A percentile compares a stretch with the other conserved stretches of the same genome.
These are phyloP conservation scores for Zoysia matrella DNA, from an alignment of 202 grass and related monocot species.

Conservation along the genomic window DNA sequence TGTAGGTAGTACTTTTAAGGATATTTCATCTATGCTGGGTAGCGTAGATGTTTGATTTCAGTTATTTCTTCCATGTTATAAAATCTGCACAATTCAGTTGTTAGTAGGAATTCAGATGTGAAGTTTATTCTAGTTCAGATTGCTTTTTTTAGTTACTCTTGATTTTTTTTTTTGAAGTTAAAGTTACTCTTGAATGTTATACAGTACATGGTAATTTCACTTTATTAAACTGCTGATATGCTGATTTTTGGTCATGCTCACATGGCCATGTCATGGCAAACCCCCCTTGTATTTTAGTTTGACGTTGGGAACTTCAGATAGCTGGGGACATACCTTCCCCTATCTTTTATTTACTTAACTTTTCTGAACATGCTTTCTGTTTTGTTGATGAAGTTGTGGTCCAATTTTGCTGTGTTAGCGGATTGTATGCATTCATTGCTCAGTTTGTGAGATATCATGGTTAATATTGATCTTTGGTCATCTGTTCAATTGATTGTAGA, in stretches of 20 bases:
- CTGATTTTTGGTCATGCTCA: not conserved
- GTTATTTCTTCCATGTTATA: not conserved
- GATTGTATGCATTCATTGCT: not conserved
- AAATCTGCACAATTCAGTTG: not conserved
- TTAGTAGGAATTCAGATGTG: not conserved
- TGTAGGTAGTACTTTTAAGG: too few species aligned
- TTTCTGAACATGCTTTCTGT: slow-evolving; percentile 6
- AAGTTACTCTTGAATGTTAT: not conserved
- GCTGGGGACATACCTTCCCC: not conserved
- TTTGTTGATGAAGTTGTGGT: not conserved
- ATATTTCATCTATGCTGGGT: not conserved
- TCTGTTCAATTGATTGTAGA: not conserved
- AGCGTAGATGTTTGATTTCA: not conserved
- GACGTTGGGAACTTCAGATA: not conserved
- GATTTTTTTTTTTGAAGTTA: too few species aligned
- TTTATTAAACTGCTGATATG: not conserved
- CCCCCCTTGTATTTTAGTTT: not conserved
- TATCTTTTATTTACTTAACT: slow-evolving; percentile 1
- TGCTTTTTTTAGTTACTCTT: too few species aligned
- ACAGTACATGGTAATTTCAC: not conserved
- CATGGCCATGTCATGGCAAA: not conserved
- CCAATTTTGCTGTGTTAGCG: not conserved
- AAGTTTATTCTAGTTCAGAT: too few species aligned
- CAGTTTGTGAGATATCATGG: not conserved
- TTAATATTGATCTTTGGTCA: not conserved